A percentile compares a stretch with the other conserved stretches of the same genome.
These are phyloP conservation scores for Suillus variegatus DNA, from an alignment of 768 basidiomycete species.

Conservation along the genomic window DNA sequence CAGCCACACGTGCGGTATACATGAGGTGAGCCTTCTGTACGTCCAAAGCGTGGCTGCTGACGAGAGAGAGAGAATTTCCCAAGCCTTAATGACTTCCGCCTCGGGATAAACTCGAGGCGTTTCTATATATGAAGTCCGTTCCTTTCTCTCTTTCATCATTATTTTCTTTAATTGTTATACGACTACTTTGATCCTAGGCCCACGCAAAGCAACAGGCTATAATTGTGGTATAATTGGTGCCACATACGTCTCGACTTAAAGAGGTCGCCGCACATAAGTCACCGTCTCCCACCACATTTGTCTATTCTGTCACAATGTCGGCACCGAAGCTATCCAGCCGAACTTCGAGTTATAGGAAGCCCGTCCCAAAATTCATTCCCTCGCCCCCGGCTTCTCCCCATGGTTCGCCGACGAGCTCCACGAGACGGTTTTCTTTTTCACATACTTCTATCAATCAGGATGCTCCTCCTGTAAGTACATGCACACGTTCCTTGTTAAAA, in stretches of 20 bases:
- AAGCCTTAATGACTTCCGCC: slow-evolving; percentile 29
- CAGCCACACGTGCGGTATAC: slow-evolving; percentile 36
- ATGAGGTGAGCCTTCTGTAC: slow-evolving; percentile 38
- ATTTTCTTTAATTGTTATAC: slow-evolving; percentile 25
- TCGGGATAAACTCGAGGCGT: slow-evolving; percentile 33
- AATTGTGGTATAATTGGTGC: background rate
- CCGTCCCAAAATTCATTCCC: slow-evolving; percentile 66
- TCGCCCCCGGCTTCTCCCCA: slow-evolving; percentile 52
- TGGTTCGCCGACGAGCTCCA: slow-evolving; percentile 35
- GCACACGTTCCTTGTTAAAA: slow-evolving; percentile 3
- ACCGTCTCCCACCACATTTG: background rate
- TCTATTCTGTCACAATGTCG: slow-evolving; percentile 21
- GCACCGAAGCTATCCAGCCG: slow-evolving; percentile 30
- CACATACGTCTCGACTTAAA: slow-evolving; percentile 1
- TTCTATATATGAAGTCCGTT: slow-evolving; percentile 34
- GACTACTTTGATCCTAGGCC: slow-evolving; percentile 25
- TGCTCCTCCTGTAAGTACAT: slow-evolving; percentile 32
- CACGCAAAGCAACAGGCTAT: slow-evolving; percentile 24
- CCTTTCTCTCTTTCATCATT: slow-evolving; percentile 27
- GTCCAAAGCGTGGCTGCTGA: slow-evolving; percentile 38
- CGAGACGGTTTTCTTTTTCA: slow-evolving; percentile 33
- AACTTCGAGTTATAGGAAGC: slow-evolving; percentile 68
- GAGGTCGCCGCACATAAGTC: background rate
- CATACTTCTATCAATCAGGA: slow-evolving; percentile 19
- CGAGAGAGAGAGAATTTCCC: slow-evolving; percentile 32